Conservation (phyloP, 352 stramenopile genomes). For the Phytophthora megakarya region DNA sequence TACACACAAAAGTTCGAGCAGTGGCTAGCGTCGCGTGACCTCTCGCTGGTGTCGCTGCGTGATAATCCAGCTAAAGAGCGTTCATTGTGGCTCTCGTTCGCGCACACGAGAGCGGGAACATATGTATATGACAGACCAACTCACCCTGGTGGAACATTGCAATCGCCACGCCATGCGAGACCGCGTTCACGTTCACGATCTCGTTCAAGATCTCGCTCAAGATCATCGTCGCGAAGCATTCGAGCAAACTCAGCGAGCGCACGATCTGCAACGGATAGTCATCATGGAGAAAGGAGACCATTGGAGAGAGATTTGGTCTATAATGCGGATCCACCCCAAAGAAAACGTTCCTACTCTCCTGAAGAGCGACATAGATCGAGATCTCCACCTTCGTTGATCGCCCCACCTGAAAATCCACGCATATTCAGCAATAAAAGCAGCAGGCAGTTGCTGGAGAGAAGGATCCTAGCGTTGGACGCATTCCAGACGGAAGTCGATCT, state of each 20-base stretch:
- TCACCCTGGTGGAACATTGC: neutral
- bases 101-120: conserved; percentile 25
- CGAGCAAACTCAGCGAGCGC: conserved; percentile 21
- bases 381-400: conserved; percentile 3
- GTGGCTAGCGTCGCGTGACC: conserved; percentile 31
- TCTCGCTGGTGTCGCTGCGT: conserved; percentile 18
- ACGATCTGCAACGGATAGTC: neutral
- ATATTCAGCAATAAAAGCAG: conserved; percentile 17
- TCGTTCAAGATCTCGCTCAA: conserved; percentile 25
- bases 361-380: neutral
- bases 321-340: neutral
- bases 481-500: conserved; percentile 23
- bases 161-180: conserved; percentile 3
- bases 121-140: conserved; percentile 8
- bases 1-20: conserved; percentile 34
- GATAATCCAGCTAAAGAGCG: conserved; percentile 33
- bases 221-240: conserved; percentile 16
- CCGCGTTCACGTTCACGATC: conserved; percentile 9
- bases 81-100: conserved; percentile 36
- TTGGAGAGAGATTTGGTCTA: conserved; percentile 1
- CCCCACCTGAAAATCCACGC: conserved; percentile 13
- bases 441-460: conserved; percentile 25
- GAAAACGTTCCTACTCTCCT: conserved; percentile 5
- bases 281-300: conserved; percentile 1
- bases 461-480: conserved; percentile 20